These are phyloP conservation scores for Juncus effusus DNA, from an alignment of 176 grass and related monocot genomes.

Conservation along the genomic window DNA sequence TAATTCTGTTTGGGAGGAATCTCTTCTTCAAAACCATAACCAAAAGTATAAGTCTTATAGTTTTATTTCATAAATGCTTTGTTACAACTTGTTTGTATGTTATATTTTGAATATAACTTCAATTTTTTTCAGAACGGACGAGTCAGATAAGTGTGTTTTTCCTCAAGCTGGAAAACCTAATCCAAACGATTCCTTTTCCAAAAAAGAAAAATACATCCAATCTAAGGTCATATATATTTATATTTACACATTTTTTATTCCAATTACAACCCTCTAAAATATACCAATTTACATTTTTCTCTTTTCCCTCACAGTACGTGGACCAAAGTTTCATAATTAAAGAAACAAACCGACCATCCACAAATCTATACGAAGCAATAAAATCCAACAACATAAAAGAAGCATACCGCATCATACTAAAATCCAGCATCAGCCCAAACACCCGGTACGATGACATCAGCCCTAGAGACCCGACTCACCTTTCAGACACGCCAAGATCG, in stretches of 20 bases:
- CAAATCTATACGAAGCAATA: slow-evolving; percentile 51
- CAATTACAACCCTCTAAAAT: neutral
- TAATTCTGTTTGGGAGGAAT: slow-evolving; percentile 90
- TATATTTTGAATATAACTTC: slow-evolving; percentile 6
- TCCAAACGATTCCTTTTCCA: slow-evolving; percentile 67
- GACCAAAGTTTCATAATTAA: slow-evolving; percentile 30
- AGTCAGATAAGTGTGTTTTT: slow-evolving; percentile 36
- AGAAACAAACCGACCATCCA: slow-evolving; percentile 7
- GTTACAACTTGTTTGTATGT: neutral
- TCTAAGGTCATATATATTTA: slow-evolving; percentile 39
- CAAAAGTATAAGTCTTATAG: slow-evolving; percentile 31
- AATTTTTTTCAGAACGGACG: slow-evolving; percentile 53
- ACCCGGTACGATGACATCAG: slow-evolving; percentile 25
- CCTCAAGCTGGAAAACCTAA: slow-evolving; percentile 59
- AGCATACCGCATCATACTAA: slow-evolving; percentile 51
- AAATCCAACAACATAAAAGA: slow-evolving; percentile 70
- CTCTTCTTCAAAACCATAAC: slow-evolving; percentile 49
- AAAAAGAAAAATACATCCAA: slow-evolving; percentile 97
- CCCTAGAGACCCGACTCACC: slow-evolving; percentile 4
- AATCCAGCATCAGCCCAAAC: slow-evolving; percentile 38
- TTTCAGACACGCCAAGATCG: slow-evolving; percentile 13
- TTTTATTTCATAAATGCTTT: neutral
- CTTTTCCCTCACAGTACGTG: slow-evolving; percentile 35
- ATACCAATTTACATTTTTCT: neutral
- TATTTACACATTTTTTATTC: neutral